Conservation (phyloP, 495 filamentous ascomycete species). For the Rhizodiscina lignyota region DNA sequence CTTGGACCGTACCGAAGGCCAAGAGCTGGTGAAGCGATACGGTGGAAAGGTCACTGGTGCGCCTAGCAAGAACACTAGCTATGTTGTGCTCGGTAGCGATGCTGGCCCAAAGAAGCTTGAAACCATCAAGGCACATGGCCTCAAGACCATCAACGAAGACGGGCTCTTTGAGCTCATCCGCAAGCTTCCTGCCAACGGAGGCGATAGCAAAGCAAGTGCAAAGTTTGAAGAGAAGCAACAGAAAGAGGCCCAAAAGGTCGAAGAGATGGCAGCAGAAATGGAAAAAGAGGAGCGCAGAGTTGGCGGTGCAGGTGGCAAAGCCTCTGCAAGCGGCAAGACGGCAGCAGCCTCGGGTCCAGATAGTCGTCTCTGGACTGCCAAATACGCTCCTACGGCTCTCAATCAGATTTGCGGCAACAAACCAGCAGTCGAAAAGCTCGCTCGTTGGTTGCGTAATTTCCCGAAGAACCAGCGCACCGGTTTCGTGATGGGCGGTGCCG, state of each 20-base stretch:
- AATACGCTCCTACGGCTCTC: conserved; percentile 74
- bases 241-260: conserved; percentile 61
- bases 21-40: conserved; percentile 75
- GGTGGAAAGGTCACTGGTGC: conserved; percentile 78
- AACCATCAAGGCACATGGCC: conserved; percentile 56
- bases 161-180: conserved; percentile 80
- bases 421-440: conserved; percentile 69
- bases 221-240: conserved; percentile 60
- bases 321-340: conserved; percentile 22
- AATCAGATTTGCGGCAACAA: conserved; percentile 96
- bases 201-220: conserved; percentile 72
- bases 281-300: conserved; percentile 29
- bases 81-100: conserved; percentile 77
- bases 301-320: conserved; percentile 2
- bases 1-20: conserved; percentile 70
- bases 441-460: conserved; percentile 75
- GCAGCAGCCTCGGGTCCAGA: conserved; percentile 31
- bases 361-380: conserved; percentile 79
- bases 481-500: conserved; percentile 65
- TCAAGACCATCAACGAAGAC: conserved; percentile 88
- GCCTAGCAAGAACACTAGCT: conserved; percentile 84
- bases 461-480: conserved; percentile 49
- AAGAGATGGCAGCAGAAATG: conserved; percentile 65
- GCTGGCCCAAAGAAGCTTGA: conserved; percentile 89
- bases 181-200: conserved; percentile 69